These are phyloP conservation scores for Cladosporium sp. DNA, from an alignment of 2,329 filamentous ascomycete genomes.

Conservation along the genomic window DNA sequence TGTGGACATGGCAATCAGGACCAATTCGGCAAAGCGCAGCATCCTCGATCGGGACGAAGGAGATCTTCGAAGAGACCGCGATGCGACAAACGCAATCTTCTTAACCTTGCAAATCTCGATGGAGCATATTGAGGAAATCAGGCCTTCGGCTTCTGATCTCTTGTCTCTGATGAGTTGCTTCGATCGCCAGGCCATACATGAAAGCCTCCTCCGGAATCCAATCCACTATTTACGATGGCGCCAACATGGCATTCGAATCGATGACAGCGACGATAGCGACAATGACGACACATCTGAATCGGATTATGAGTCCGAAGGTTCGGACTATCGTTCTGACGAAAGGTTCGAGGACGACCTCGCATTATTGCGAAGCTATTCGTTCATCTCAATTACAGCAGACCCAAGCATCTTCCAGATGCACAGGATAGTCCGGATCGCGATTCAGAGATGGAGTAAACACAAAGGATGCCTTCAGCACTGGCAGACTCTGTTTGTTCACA, in stretches of 20 bases:
- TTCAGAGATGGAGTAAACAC: conserved; percentile 30
- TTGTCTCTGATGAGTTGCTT: too few species aligned
- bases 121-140: too few species aligned
- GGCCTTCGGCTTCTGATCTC: too few species aligned
- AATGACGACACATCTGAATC: conserved; percentile 9
- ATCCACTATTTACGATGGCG: too few species aligned
- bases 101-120: conserved; percentile 15
- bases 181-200: too few species aligned
- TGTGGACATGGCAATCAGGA: conserved; percentile 33
- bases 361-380: conserved; percentile 34
- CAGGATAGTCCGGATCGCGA: conserved; percentile 38
- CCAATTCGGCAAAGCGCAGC: conserved; percentile 27
- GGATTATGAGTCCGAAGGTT: conserved; percentile 27
- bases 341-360: conserved; percentile 27
- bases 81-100: conserved; percentile 11
- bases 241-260: background rate
- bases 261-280: background rate
- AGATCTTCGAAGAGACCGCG: conserved; percentile 8
- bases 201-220: background rate
- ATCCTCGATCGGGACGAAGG: conserved; percentile 2
- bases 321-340: too few species aligned
- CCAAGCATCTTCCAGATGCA: conserved; percentile 39
- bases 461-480: conserved; percentile 22
- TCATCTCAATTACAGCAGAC: conserved; percentile 26
- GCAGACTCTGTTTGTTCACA: conserved; percentile 20